Percentiles rank a stretch among this genome's conserved stretches.
Conservation (phyloP, 331 rosid genomes). For the Rosa hybrid region DNA sequence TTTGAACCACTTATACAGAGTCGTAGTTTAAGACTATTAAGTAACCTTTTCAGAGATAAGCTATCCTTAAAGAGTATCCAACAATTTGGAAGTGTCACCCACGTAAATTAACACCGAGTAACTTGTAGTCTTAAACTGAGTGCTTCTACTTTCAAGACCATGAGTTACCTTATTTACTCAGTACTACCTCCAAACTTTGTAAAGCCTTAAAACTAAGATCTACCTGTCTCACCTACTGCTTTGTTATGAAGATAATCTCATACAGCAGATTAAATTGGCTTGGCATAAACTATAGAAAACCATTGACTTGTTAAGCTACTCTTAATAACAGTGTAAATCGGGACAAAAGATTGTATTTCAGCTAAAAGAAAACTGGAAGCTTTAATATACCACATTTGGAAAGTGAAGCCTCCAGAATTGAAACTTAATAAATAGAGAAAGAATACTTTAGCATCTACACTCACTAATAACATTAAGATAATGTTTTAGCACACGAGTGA, state of each 20-base stretch:
- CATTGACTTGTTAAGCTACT: neutral
- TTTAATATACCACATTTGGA: neutral
- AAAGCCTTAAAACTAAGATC: neutral
- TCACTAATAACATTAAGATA: constrained; percentile 29
- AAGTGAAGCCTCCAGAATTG: neutral
- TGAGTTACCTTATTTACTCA: neutral
- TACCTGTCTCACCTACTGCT: neutral
- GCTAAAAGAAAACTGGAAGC: constrained; percentile 13
- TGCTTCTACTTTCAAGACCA: too few relatives aligned
- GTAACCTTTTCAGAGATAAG: too few relatives aligned
- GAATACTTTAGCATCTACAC: constrained; percentile 27
- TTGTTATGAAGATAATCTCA: neutral
- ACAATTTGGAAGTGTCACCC: neutral
- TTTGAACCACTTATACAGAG: too few relatives aligned
- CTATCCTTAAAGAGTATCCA: too few relatives aligned
- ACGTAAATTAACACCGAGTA: neutral
- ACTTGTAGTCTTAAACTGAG: neutral
- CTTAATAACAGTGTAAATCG: neutral
- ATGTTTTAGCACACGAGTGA: constrained; percentile 20
- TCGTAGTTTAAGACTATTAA: too few relatives aligned
- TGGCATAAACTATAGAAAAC: neutral
- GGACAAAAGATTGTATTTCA: constrained; percentile 5
- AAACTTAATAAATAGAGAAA: neutral
- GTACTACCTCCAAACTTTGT: too few relatives aligned
- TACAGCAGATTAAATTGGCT: neutral